Base-by-base conservation (phyloP, 1,139 yeast genomes). In the Geotrichum phurueaensis region DNA sequence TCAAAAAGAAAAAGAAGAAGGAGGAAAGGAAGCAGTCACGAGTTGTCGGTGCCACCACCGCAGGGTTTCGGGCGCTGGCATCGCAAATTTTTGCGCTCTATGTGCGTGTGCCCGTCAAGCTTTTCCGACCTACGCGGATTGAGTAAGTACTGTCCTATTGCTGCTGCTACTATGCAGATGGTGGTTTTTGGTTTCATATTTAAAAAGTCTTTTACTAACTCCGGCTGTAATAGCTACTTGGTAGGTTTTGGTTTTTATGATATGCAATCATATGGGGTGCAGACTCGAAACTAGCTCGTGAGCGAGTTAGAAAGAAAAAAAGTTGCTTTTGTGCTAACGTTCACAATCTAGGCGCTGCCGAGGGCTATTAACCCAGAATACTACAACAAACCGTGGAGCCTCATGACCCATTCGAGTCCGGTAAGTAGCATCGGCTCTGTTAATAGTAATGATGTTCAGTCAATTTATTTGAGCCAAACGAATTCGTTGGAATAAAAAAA, bases 91-190 rank as follows among this genome's bases (percentile, higher is more conserved):
- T 90, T 56, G 78, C 94, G 0, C 76, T 92, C 51, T 92, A 91
- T 70, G 74, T 91, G 53, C 79, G 97, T 60, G 88, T 96, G 0
- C 85, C 80, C 1, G 87, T 90, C 56, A 92, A 92, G 74, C 78
- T 92, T 31, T 92, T 92, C 71, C 79, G 96, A 47, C 98, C 98
- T 1, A 86, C 96, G 5, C 77, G 97, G 57, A 88, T 92, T 64
- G 98, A 92, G 72, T 90, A 89, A 69, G 76, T 89, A 70, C 87
- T 88, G 9, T 81, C 85, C 60, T 84, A 86, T 50, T 7, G 23
- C 15, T 49, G 25, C 31, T 52, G 22, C 29, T 29, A 33, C n/a
- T 18, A 18, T n/a, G 33, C 15, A 20, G 47, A 18, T 9, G 22
- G 1, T 51, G 2, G 23, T 7, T n/a, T n/a, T 55, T 33, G n/a